These are phyloP conservation scores for Fusarium devonianum DNA, from an alignment of 2,329 filamentous ascomycete genomes.

Conservation along the genomic window DNA sequence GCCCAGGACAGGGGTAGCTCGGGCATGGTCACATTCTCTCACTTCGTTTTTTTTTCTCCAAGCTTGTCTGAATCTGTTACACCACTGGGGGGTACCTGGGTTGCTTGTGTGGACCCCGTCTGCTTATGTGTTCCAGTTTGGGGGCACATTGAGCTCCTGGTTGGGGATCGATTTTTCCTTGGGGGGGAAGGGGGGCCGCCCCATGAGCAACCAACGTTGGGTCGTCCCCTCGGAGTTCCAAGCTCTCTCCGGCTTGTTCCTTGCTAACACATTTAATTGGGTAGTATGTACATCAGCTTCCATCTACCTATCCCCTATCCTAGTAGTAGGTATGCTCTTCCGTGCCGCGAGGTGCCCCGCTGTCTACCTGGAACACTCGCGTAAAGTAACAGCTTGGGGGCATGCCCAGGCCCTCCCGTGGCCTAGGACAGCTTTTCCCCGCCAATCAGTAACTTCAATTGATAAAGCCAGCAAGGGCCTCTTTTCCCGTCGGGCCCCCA, in stretches of 20 bases:
- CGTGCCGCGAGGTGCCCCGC: too few relatives aligned
- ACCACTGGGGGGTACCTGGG: too few relatives aligned
- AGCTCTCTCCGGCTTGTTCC: constrained; percentile 1
- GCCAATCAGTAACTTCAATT: constrained; percentile 2
- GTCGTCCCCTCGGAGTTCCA: too few relatives aligned
- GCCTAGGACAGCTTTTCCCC: background rate
- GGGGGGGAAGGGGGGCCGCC: too few relatives aligned
- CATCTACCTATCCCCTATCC: too few relatives aligned
- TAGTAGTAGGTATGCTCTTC: too few relatives aligned
- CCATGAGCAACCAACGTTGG: too few relatives aligned
- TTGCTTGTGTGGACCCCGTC: constrained; percentile 3
- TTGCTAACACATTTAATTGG: too few relatives aligned
- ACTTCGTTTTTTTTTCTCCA: background rate
- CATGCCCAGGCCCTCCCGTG: background rate
- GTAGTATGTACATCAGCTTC: too few relatives aligned
- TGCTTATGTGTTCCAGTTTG: constrained; percentile 6
- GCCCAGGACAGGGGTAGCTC: constrained; percentile 9
- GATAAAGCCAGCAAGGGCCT: background rate
- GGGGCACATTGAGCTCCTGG: background rate
- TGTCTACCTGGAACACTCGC: too few relatives aligned
- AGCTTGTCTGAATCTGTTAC: too few relatives aligned
- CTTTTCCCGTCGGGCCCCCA: background rate
- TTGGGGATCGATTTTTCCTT: too few relatives aligned
- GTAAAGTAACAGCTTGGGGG: constrained; percentile 1
- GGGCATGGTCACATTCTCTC: background rate